phyloP scores from a whole-genome alignment of 768 basidiomycete species.

The Pisolithus sp. region DNA sequence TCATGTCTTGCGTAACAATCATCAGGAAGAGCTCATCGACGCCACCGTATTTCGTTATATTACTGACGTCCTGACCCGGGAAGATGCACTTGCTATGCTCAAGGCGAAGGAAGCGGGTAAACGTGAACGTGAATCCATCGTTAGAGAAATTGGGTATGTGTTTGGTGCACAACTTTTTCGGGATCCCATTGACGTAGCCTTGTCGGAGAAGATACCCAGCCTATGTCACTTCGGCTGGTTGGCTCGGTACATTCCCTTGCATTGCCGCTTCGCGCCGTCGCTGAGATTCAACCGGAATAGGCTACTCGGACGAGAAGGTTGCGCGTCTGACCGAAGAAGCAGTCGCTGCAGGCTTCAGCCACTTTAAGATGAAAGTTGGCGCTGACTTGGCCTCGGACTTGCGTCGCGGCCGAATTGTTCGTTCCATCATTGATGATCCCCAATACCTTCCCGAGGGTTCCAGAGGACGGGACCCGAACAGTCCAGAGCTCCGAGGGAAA shows the following conservation, averaged over 20 bases:
- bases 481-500: constrained; percentile 69
- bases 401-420: constrained; percentile 81
- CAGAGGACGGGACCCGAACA: constrained; percentile 52
- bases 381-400: constrained; percentile 75
- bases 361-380: constrained; percentile 99
- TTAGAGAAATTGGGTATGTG: constrained; percentile 58
- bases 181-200: not conserved
- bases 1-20: not conserved
- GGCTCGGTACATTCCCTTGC: constrained; percentile 53
- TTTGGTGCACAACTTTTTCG: not conserved
- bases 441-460: constrained; percentile 62
- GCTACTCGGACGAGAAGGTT: constrained; percentile 92
- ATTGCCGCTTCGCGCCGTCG: not conserved
- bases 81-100: constrained; percentile 81
- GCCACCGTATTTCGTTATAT: constrained; percentile 84
- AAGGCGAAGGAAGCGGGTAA: constrained; percentile 72
- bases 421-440: constrained; percentile 93
- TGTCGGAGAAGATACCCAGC: constrained; percentile 67
- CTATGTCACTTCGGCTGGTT: constrained; percentile 89
- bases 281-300: constrained; percentile 28
- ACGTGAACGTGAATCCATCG: constrained; percentile 69
- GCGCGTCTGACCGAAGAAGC: constrained; percentile 81
- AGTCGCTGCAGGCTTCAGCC: constrained; percentile 84
- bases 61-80: constrained; percentile 86
- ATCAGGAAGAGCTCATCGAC: constrained; percentile 69